Conservation (phyloP, 495 filamentous ascomycete species). For the Penicillium coprophilum region DNA sequence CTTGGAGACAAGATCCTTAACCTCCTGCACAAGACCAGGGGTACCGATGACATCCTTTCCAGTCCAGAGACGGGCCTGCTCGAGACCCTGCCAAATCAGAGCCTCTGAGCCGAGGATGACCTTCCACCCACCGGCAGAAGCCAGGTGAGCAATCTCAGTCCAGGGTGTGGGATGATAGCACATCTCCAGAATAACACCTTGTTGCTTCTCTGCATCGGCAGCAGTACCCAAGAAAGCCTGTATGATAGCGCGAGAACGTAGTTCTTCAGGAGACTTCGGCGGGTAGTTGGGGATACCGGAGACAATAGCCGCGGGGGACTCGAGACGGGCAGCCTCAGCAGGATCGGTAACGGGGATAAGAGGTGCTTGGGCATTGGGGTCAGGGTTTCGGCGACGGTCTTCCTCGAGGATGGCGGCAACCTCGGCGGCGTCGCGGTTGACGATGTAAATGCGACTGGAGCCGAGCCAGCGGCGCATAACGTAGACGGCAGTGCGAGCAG, state of each 20-base stretch:
- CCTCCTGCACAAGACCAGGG: slow-evolving; percentile 49
- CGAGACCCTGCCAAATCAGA: slow-evolving; percentile 73
- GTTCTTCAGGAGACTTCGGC: slow-evolving; percentile 60
- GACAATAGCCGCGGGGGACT: slow-evolving; percentile 60
- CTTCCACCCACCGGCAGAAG: slow-evolving; percentile 60
- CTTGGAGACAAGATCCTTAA: slow-evolving; percentile 52
- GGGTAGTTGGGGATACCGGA: slow-evolving; percentile 69
- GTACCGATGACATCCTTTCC: slow-evolving; percentile 52
- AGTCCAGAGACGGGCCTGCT: slow-evolving; percentile 68
- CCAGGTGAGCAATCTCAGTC: slow-evolving; percentile 60
- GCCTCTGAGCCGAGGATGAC: slow-evolving; percentile 70
- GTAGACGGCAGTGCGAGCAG: slow-evolving; percentile 68
- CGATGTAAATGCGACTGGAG: slow-evolving; percentile 65
- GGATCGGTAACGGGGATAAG: slow-evolving; percentile 57
- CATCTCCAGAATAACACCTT: slow-evolving; percentile 75
- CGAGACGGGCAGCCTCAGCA: slow-evolving; percentile 54
- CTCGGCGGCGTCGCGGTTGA: slow-evolving; percentile 64
- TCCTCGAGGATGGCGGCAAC: slow-evolving; percentile 62
- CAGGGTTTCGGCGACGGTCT: slow-evolving; percentile 36
- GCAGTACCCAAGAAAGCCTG: slow-evolving; percentile 50
- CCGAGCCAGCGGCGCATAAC: slow-evolving; percentile 64
- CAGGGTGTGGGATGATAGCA: slow-evolving; percentile 71
- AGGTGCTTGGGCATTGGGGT: slow-evolving; percentile 40
- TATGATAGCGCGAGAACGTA: slow-evolving; percentile 52
- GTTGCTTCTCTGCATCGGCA: slow-evolving; percentile 31